phyloP scores from a whole-genome alignment of 2,329 filamentous ascomycete species.

The Sarocladium kiliense region DNA sequence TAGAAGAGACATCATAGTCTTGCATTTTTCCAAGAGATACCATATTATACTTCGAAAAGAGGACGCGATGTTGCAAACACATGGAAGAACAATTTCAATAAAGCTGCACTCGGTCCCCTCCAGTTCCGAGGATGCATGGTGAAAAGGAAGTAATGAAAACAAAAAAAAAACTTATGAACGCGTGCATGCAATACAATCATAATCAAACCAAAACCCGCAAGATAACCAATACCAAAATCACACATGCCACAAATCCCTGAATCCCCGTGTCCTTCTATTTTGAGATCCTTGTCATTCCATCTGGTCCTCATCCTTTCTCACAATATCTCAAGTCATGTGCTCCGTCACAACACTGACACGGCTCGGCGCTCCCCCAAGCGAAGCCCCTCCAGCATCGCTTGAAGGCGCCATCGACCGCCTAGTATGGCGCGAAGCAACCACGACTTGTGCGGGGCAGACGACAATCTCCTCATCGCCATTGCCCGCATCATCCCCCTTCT shows the following conservation, averaged over 20 bases:
- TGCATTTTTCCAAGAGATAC: neutral
- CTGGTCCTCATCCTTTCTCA: slow-evolving; percentile 18
- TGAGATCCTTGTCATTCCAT: neutral
- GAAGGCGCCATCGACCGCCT: slow-evolving; percentile 37
- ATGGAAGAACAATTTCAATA: neutral
- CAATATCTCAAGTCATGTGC: slow-evolving; percentile 18
- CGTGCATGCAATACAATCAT: neutral
- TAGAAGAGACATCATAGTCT: neutral
- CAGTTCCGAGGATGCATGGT: neutral
- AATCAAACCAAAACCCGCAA: neutral
- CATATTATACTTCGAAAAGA: neutral
- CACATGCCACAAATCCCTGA: neutral
- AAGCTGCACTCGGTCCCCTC: neutral
- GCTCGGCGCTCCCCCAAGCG: slow-evolving; percentile 29
- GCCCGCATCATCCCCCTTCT: slow-evolving; percentile 86
- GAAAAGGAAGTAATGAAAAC: neutral
- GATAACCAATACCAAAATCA: slow-evolving; percentile 10
- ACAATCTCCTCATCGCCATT: slow-evolving; percentile 91
- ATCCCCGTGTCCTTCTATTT: neutral
- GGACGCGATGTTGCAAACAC: neutral
- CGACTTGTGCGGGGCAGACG: slow-evolving; percentile 89
- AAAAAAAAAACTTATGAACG: slow-evolving; percentile 6
- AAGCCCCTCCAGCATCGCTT: slow-evolving; percentile 47
- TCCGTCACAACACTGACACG: slow-evolving; percentile 32
- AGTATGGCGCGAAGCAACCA: slow-evolving; percentile 57